These are phyloP conservation scores for Hirschioporus abietinus DNA, from an alignment of 768 basidiomycete genomes.

Conservation along the genomic window DNA sequence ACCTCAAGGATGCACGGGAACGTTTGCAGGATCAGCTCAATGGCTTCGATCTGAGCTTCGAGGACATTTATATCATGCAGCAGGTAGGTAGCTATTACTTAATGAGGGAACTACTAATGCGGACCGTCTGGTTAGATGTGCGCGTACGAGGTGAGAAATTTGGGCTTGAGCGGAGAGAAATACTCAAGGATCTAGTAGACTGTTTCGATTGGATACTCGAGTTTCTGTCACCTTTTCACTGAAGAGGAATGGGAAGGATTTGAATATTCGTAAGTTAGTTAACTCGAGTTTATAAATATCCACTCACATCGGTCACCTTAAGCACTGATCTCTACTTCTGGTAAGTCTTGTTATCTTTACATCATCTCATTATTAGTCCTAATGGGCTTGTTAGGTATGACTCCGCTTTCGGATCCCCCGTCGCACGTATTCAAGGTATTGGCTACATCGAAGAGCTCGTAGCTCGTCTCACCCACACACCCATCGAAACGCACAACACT, in stretches of 20 bases:
- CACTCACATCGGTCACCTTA: not conserved
- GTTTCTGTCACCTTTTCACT: conserved; percentile 88
- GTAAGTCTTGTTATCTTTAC: conserved; percentile 19
- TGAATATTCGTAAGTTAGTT: conserved; percentile 63
- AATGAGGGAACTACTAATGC: not conserved
- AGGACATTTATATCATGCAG: conserved; percentile 74
- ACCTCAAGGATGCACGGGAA: conserved; percentile 59
- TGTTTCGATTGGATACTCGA: conserved; percentile 86
- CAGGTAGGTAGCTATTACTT: conserved; percentile 28
- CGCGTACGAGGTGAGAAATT: conserved; percentile 63
- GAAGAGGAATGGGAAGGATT: conserved; percentile 93
- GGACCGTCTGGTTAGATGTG: conserved; percentile 38
- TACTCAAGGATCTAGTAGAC: conserved; percentile 42
- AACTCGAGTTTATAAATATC: conserved; percentile 2
- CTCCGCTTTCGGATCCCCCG: conserved; percentile 77
- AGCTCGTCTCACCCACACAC: conserved; percentile 74
- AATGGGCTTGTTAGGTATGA: conserved; percentile 39
- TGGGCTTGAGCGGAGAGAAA: not conserved
- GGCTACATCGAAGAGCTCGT: conserved; percentile 83
- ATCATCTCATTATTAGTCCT: not conserved
- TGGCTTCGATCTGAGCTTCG: conserved; percentile 57
- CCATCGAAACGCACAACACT: conserved; percentile 64
- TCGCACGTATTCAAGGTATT: conserved; percentile 69
- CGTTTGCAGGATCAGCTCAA: conserved; percentile 54
- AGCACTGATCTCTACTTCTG: conserved; percentile 68